These are phyloP conservation scores for Russula sp. DNA, from an alignment of 768 basidiomycete genomes.

Conservation along the genomic window DNA sequence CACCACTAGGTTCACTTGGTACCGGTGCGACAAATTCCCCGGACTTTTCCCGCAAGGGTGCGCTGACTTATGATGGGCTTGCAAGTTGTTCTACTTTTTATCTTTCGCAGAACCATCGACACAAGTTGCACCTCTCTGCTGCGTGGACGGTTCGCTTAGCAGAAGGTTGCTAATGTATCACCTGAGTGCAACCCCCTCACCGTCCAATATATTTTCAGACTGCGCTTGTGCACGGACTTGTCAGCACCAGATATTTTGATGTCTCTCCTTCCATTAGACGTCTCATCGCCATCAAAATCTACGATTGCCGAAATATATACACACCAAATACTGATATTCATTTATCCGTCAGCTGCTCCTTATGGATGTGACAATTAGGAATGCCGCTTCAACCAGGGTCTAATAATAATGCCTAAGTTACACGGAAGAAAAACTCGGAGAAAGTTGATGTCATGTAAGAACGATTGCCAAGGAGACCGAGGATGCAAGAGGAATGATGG, in stretches of 20 bases:
- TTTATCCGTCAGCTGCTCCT: background rate
- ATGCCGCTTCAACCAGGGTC: background rate
- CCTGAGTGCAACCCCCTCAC: background rate
- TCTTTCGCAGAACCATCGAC: background rate
- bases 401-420: background rate
- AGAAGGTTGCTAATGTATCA: background rate
- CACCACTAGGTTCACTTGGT: slow-evolving; percentile 16
- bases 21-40: background rate
- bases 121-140: background rate
- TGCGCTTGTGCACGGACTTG: background rate
- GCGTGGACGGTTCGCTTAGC: background rate
- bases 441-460: background rate
- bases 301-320: background rate
- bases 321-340: background rate
- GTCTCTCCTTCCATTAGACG: background rate
- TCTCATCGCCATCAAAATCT: background rate
- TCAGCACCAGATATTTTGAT: background rate
- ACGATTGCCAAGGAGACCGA: background rate
- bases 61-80: background rate
- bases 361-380: too few relatives aligned
- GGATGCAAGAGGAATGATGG: background rate
- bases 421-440: background rate
- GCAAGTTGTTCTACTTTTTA: background rate
- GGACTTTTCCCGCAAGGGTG: background rate
- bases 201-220: background rate